Evolutionary conservation across 768 basidiomycete species (phyloP).

Genomic region (Rhizopogon sp.): DNA sequence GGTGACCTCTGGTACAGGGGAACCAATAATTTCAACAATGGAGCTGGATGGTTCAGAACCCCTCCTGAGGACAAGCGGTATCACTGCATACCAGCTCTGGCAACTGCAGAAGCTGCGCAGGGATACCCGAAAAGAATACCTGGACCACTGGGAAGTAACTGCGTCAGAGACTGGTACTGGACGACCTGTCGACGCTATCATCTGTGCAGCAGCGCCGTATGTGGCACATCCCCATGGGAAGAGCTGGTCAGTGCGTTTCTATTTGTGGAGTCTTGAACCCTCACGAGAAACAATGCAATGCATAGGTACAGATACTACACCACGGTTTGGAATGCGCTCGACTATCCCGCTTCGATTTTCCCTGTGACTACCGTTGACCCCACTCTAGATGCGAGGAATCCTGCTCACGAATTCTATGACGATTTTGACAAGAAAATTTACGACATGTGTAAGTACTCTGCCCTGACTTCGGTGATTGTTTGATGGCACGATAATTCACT

Average conservation of each 20-base stretch:
- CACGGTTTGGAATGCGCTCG: conserved; percentile 57
- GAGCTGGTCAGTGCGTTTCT: conserved; percentile 35
- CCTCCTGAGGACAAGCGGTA: conserved; percentile 12
- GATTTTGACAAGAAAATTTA: conserved; percentile 43
- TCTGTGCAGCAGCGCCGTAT: conserved; percentile 57
- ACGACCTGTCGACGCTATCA: conserved; percentile 71
- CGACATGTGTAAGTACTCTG: conserved; percentile 44
- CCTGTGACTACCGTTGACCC: conserved; percentile 63
- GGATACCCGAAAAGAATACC: conserved; percentile 49
- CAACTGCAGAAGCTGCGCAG: conserved; percentile 46
- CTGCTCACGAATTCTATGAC: conserved; percentile 42
- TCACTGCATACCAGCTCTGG: conserved; percentile 65
- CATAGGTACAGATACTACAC: conserved; percentile 49
- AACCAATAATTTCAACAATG: conserved; percentile 53
- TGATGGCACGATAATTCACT: conserved; percentile 1
- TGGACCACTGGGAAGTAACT: conserved; percentile 60
- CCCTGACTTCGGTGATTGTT: not conserved
- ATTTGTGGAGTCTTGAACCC: not conserved
- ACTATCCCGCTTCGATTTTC: conserved; percentile 56
- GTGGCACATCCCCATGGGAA: conserved; percentile 60
- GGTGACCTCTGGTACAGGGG: conserved; percentile 36
- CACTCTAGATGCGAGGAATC: conserved; percentile 40
- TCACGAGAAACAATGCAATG: conserved; percentile 6
- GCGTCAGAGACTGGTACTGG: conserved; percentile 52
- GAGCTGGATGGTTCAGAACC: conserved; percentile 22